These are phyloP conservation scores for Athelia psychrophila DNA, from an alignment of 1,284 basidiomycete species.

Conservation along the genomic window DNA sequence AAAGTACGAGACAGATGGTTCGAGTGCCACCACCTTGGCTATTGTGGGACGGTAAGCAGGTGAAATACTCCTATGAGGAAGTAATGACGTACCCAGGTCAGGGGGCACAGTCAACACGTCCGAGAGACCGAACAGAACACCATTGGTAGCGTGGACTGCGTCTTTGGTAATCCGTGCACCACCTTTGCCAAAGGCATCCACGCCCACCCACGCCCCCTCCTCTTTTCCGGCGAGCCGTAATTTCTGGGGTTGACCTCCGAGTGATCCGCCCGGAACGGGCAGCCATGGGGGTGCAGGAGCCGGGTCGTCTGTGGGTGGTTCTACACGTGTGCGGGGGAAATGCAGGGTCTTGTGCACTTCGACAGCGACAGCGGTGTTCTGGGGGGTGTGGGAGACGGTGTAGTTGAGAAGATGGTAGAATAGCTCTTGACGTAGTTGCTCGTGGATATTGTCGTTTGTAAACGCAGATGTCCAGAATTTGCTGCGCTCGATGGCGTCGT, in stretches of 20 bases:
- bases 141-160: conserved; percentile 64
- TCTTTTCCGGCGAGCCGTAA: conserved; percentile 61
- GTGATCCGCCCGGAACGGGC: conserved; percentile 76
- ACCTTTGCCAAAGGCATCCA: conserved; percentile 68
- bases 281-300: conserved; percentile 82
- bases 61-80: conserved; percentile 9
- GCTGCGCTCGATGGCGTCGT: conserved; percentile 75
- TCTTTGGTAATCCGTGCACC: conserved; percentile 64
- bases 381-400: conserved; percentile 55
- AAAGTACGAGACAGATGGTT: conserved; percentile 70
- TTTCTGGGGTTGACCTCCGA: conserved; percentile 83
- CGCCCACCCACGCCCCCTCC: conserved; percentile 57
- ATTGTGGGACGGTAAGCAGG: not conserved
- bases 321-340: conserved; percentile 57
- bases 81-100: conserved; percentile 58
- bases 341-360: conserved; percentile 63
- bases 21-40: conserved; percentile 58
- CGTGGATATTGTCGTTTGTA: conserved; percentile 79
- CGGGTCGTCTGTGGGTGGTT: conserved; percentile 61
- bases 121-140: conserved; percentile 75
- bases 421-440: conserved; percentile 84
- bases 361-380: conserved; percentile 32
- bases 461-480: conserved; percentile 48
- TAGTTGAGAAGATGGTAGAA: conserved; percentile 96
- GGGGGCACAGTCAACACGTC: conserved; percentile 77